Conservation (phyloP, 441 rosid genomes). For the Geranium incanum region DNA sequence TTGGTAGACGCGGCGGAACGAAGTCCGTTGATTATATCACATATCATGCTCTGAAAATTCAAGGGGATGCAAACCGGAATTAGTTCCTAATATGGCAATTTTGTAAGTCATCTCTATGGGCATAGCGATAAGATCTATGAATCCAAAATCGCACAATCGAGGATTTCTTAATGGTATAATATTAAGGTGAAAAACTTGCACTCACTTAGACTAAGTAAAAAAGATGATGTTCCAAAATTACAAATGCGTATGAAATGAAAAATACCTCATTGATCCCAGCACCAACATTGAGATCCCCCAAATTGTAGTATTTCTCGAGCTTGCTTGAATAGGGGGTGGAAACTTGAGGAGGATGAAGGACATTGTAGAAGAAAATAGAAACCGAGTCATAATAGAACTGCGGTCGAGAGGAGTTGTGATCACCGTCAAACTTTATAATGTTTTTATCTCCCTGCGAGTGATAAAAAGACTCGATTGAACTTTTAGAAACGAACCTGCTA, state of each 20-base stretch:
- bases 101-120: not conserved
- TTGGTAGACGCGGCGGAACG: constrained; percentile 54
- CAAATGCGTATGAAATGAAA: constrained; percentile 18
- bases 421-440: constrained; percentile 86
- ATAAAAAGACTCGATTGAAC: constrained; percentile 19
- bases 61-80: constrained; percentile 14
- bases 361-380: constrained; percentile 80
- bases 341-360: constrained; percentile 75
- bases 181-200: not conserved
- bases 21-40: constrained; percentile 72
- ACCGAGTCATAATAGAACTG: constrained; percentile 87
- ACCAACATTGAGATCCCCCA: constrained; percentile 51
- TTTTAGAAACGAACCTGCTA: constrained; percentile 3
- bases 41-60: constrained; percentile 52
- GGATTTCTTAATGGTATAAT: not conserved
- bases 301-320: constrained; percentile 69
- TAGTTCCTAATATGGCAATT: constrained; percentile 8
- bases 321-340: constrained; percentile 47
- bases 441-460: constrained; percentile 82
- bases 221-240: not conserved
- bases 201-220: not conserved
- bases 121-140: too few species aligned
- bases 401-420: constrained; percentile 89
- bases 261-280: constrained; percentile 73
- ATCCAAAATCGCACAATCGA: too few species aligned